These are phyloP conservation scores for Starmera caribaea DNA, from an alignment of 805 yeast species.

Conservation along the genomic window DNA sequence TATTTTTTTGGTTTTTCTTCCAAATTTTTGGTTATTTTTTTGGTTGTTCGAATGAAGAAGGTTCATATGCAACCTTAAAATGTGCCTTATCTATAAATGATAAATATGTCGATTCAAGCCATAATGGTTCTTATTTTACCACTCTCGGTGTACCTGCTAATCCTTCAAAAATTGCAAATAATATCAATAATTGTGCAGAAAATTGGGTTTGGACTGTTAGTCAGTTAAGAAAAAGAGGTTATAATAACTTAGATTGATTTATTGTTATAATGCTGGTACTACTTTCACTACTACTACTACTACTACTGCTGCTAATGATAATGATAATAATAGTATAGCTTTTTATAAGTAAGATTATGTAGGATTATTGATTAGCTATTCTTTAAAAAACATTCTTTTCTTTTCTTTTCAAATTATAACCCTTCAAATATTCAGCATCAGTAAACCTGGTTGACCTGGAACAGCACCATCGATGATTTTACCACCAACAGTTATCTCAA, in stretches of 20 bases:
- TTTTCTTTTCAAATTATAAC: no score
- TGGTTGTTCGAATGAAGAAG: slow-evolving; percentile 68
- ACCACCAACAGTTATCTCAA: slow-evolving; percentile 48
- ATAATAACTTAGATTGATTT: slow-evolving; percentile 12
- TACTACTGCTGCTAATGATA: no score
- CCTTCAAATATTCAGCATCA: slow-evolving; percentile 57
- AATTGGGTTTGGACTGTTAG: slow-evolving; percentile 77
- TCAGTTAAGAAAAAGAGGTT: slow-evolving; percentile 47
- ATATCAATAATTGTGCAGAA: slow-evolving; percentile 49
- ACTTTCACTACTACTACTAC: no score
- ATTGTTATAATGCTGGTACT: neutral
- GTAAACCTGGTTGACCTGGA: slow-evolving; percentile 90
- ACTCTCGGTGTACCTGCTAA: slow-evolving; percentile 46
- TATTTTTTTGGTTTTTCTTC: slow-evolving; percentile 60
- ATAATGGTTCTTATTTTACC: slow-evolving; percentile 62
- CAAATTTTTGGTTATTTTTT: slow-evolving; percentile 58
- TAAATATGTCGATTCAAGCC: slow-evolving; percentile 26
- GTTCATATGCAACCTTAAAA: slow-evolving; percentile 52
- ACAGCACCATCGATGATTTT: slow-evolving; percentile 75
- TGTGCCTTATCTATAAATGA: slow-evolving; percentile 39
- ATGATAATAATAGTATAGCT: no score
- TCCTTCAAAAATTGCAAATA: slow-evolving; percentile 51
- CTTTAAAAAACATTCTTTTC: no score
- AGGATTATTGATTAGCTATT: no score
- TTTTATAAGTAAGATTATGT: no score